Conservation (phyloP, 257 asterid genomes). For the Ligustrum vulgare region DNA sequence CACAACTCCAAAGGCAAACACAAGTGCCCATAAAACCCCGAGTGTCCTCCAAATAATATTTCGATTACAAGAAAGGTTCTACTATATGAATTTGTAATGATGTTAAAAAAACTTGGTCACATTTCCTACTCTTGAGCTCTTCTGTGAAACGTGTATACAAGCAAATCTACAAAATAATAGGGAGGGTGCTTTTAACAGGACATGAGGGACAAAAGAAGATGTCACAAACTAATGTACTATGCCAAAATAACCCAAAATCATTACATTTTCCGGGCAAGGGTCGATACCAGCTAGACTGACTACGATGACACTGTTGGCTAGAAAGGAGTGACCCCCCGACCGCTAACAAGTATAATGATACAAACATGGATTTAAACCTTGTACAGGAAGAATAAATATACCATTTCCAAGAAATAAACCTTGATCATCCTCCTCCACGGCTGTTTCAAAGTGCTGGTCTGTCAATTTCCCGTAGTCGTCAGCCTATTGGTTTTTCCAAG, state of each 20-base stretch:
- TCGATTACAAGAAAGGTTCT: not conserved
- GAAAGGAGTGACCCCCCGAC: not conserved
- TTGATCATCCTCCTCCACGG: no score
- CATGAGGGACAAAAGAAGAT: not conserved
- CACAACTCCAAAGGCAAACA: conserved; percentile 35
- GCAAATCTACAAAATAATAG: not conserved
- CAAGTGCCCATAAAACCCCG: conserved; percentile 41
- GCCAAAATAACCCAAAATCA: not conserved
- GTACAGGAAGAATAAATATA: no score
- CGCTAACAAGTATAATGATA: not conserved
- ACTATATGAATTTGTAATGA: not conserved
- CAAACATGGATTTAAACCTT: not conserved
- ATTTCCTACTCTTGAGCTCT: not conserved
- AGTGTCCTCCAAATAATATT: not conserved
- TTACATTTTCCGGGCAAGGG: not conserved
- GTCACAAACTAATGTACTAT: not conserved
- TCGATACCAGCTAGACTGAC: not conserved
- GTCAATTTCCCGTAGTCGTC: conserved; percentile 26
- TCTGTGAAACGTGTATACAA: not conserved
- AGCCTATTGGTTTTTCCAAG: conserved; percentile 34
- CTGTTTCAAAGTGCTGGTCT: not conserved
- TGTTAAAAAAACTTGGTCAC: not conserved
- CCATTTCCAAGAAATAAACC: no score
- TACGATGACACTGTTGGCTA: not conserved
- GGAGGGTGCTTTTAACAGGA: not conserved